phyloP scores from a whole-genome alignment of 2,329 filamentous ascomycete genomes.

The Mollisiaceae sp. region DNA sequence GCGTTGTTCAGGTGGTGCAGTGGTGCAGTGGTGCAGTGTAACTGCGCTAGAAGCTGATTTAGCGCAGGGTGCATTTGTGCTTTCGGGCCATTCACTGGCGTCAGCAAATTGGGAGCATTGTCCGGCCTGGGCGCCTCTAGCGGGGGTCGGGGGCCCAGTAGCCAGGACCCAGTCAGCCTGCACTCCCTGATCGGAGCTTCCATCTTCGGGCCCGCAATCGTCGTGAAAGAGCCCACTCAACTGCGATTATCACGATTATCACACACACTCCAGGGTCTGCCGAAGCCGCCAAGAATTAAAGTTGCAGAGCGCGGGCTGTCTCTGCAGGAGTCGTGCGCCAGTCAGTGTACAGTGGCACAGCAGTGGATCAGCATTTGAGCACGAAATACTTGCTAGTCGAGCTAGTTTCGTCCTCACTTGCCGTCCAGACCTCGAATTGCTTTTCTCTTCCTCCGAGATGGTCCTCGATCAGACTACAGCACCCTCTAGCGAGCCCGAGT shows the following conservation, averaged over 20 bases:
- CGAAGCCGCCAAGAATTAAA: constrained; percentile 20
- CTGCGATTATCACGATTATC: too few relatives aligned
- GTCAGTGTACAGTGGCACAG: constrained; percentile 3
- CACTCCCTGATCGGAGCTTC: constrained; percentile 1
- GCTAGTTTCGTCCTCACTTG: not conserved
- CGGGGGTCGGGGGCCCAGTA: too few relatives aligned
- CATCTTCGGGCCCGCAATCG: not conserved
- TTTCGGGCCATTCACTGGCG: too few relatives aligned
- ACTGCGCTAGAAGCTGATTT: constrained; percentile 11
- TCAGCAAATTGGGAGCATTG: not conserved
- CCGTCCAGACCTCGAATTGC: constrained; percentile 1
- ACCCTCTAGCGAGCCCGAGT: not conserved
- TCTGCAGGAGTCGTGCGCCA: not conserved
- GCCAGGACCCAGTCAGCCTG: not conserved
- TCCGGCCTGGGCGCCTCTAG: constrained; percentile 2
- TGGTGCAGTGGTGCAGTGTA: not conserved
- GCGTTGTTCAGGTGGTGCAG: not conserved
- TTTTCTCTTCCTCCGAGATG: not conserved
- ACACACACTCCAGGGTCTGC: constrained; percentile 1
- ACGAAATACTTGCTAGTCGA: not conserved
- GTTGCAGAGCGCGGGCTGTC: constrained; percentile 7
- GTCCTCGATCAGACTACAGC: constrained; percentile 6
- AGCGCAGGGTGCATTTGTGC: not conserved
- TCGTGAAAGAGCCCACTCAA: too few relatives aligned
- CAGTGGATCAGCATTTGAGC: too few relatives aligned